A percentile compares a stretch with the other conserved stretches of the same genome.
These are phyloP conservation scores for Rhizopogon vulgaris DNA, from an alignment of 768 basidiomycete genomes.

Conservation along the genomic window DNA sequence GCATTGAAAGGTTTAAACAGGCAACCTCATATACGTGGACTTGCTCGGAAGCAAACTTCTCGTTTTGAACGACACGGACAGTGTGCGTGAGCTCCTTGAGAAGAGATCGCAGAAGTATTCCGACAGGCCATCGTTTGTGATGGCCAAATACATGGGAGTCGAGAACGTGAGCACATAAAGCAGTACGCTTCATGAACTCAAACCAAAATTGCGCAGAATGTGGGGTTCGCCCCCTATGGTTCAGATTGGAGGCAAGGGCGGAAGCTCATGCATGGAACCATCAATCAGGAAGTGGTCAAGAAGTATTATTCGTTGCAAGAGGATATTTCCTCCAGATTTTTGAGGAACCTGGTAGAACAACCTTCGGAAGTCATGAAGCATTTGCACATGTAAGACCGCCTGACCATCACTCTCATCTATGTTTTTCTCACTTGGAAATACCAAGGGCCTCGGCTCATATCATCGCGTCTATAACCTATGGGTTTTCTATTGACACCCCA, in stretches of 20 bases:
- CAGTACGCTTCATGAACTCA: neutral
- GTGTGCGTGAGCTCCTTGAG: constrained; percentile 24
- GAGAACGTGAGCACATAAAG: neutral
- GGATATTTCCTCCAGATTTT: constrained; percentile 1
- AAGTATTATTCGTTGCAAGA: constrained; percentile 4
- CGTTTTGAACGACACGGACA: constrained; percentile 20
- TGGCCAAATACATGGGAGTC: constrained; percentile 5
- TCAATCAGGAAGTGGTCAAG: constrained; percentile 3
- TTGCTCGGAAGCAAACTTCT: constrained; percentile 9
- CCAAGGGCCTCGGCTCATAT: constrained; percentile 4
- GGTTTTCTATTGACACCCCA: constrained; percentile 2
- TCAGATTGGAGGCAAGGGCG: constrained; percentile 7
- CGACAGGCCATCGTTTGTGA: constrained; percentile 4
- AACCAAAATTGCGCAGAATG: neutral
- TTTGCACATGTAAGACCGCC: neutral
- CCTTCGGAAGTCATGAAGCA: constrained; percentile 3
- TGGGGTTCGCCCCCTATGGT: constrained; percentile 11
- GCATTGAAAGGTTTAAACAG: neutral
- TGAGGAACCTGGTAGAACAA: constrained; percentile 1
- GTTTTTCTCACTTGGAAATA: neutral
- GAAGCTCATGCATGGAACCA: neutral
- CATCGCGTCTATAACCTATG: constrained; percentile 4
- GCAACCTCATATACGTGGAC: constrained; percentile 13
- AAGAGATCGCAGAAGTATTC: constrained; percentile 21
- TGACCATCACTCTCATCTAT: neutral